phyloP scores from a whole-genome alignment of 2,329 filamentous ascomycete species.

The Nigrospora oryzae region DNA sequence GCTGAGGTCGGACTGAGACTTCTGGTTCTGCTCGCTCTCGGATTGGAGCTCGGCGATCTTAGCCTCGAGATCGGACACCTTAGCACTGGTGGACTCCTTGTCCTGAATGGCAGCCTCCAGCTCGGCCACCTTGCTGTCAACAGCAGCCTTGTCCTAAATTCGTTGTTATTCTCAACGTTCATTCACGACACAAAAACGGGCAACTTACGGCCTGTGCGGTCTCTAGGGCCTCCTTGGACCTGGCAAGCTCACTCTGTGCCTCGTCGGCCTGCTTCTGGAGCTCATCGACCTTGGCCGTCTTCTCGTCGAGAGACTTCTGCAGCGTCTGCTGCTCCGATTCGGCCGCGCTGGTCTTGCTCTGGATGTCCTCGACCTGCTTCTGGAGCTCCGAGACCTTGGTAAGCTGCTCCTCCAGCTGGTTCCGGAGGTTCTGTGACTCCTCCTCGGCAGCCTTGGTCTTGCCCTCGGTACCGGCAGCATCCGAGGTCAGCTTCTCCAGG shows the following conservation, averaged over 20 bases:
- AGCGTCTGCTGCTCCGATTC: constrained; percentile 17
- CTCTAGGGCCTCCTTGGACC: constrained; percentile 27
- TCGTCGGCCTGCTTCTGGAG: constrained; percentile 22
- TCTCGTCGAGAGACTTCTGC: constrained; percentile 22
- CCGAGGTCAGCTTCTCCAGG: constrained; percentile 8
- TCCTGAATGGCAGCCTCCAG: constrained; percentile 7
- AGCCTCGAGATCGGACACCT: constrained; percentile 8
- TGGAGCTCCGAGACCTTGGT: constrained; percentile 11
- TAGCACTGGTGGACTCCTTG: constrained; percentile 7
- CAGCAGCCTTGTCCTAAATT: constrained; percentile 14
- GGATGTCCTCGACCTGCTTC: background rate
- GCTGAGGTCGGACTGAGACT: constrained; percentile 12
- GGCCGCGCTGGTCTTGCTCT: constrained; percentile 1
- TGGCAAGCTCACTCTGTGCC: constrained; percentile 26
- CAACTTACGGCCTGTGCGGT: constrained; percentile 20
- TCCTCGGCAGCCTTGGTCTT: constrained; percentile 16
- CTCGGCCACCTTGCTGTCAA: constrained; percentile 15
- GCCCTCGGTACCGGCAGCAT: constrained; percentile 10
- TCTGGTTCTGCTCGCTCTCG: constrained; percentile 9
- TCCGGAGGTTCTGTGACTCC: constrained; percentile 6
- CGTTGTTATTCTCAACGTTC: constrained; percentile 1
- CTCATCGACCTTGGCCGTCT: constrained; percentile 17
- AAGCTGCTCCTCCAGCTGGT: constrained; percentile 1
- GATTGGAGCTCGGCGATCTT: constrained; percentile 15
- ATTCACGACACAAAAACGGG: background rate